Conservation (phyloP, 192 early-diverging fungal species). For the Glomus cerebriforme region DNA sequence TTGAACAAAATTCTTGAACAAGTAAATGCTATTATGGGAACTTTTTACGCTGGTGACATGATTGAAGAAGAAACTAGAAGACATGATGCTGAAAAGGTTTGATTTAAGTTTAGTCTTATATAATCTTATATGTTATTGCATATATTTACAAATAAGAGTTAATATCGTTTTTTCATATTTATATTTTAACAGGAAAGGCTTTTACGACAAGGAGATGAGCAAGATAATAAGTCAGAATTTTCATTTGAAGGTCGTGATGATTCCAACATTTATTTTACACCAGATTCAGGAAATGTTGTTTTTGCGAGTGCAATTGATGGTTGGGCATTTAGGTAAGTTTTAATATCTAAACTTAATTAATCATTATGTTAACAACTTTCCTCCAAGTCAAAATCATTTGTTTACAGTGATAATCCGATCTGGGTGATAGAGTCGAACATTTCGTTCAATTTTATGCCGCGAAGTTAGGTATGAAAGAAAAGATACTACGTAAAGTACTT, state of each 20-base stretch:
- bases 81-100: conserved; percentile 42
- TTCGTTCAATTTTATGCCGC: conserved; percentile 91
- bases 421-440: conserved; percentile 68
- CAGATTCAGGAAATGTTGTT: conserved; percentile 94
- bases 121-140: neutral
- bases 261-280: conserved; percentile 93
- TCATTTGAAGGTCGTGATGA: conserved; percentile 88
- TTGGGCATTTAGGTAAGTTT: conserved; percentile 87
- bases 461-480: conserved; percentile 84
- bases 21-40: conserved; percentile 95
- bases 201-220: neutral
- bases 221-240: conserved; percentile 33
- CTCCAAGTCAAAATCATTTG: conserved; percentile 8
- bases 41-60: conserved; percentile 88
- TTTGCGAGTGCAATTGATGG: conserved; percentile 96
- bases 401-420: conserved; percentile 25
- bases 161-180: neutral
- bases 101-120: neutral
- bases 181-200: conserved; percentile 10
- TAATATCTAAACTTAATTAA: neutral
- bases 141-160: neutral
- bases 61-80: conserved; percentile 77
- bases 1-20: conserved; percentile 95
- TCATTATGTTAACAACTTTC: neutral
- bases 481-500: conserved; percentile 73